A percentile compares a stretch with the other conserved stretches of the same genome.
phyloP scores from a whole-genome alignment of 192 early-diverging fungal genomes.

The Chytriomyces hyalinus region DNA sequence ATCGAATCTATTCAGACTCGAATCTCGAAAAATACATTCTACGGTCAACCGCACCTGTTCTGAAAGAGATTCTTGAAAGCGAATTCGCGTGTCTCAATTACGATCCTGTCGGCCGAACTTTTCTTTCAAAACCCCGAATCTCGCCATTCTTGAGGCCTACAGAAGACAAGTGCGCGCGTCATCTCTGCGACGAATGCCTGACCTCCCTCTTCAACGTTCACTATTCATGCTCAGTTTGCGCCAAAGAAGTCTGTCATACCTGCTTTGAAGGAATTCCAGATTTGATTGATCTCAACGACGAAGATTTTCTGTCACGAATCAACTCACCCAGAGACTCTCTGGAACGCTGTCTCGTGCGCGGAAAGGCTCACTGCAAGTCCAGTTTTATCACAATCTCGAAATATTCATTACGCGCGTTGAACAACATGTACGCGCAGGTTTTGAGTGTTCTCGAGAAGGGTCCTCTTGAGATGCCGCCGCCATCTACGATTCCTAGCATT shows the following conservation, averaged over 20 bases:
- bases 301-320: too few relatives aligned
- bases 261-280: conserved; percentile 43
- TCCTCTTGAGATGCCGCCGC: too few relatives aligned
- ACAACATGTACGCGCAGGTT: too few relatives aligned
- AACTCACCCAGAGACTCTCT: too few relatives aligned
- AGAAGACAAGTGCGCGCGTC: conserved; percentile 22
- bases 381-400: too few relatives aligned
- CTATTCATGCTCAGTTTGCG: conserved; percentile 48
- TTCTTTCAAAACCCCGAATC: too few relatives aligned
- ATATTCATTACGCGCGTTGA: too few relatives aligned
- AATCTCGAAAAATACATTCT: conserved; percentile 22
- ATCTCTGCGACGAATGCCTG: conserved; percentile 57
- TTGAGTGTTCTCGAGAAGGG: too few relatives aligned
- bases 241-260: conserved; percentile 47
- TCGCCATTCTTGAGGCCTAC: not conserved
- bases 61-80: not conserved
- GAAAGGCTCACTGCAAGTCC: too few relatives aligned
- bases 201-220: conserved; percentile 54
- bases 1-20: not conserved
- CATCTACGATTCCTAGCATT: too few relatives aligned
- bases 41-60: conserved; percentile 9
- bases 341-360: too few relatives aligned
- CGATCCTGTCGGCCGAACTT: not conserved
- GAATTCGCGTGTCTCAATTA: not conserved
- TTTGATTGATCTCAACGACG: too few relatives aligned